Base-by-base conservation (phyloP, 768 basidiomycete species). In the Xerocomellus intermedius region DNA sequence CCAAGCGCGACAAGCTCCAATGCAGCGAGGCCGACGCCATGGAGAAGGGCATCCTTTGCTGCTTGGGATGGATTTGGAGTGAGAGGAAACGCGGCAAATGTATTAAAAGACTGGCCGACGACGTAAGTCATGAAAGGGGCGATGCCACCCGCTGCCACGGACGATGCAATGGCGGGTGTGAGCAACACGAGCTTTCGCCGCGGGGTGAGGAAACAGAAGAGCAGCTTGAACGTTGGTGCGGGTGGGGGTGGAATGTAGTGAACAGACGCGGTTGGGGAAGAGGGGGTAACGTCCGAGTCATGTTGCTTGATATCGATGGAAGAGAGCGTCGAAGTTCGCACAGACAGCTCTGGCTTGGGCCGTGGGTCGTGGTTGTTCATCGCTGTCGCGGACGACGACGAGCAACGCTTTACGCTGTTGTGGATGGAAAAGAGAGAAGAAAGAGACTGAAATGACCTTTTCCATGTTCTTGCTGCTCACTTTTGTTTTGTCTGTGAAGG, bases 61-160 rank as follows among this genome's bases (percentile, higher is more conserved):
- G 68, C 62, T 30, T 75, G 64, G 3, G 78, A 58, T 9, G 79
- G 74, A 50, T 74, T 61, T 16, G 69, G 62, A 13, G 74, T 67
- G 54, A 76, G 66, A 19, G 83, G 78, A 69, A 82, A 89, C 0
- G 69, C 65, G 6, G 88, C 80, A 59, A 94, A 89, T 0, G 82
- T 77, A 58, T 88, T 77, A 72, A 94, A 93, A 1, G 84, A 83
- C 48, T 84, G 79, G 36, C 93, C 92, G 59, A 94, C 76, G 62
- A 91, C 82, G 32, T 81, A 75, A 8, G 92, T 92, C 91, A 94
- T 94, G 77, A 87, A 89, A 1, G 93, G 91, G 0, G 87, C 88
- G 50, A 91, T 78, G 32, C 84, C 82, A 36, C 89, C 88, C 4
- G 86, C 79, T 47, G 79, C 73, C 42, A 87, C 52, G 19, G 91